Percentiles rank a stretch among this genome's conserved stretches.
Evolutionary conservation across 805 yeast genomes (phyloP).

Genomic region (Teunomyces barrocoloradensis): DNA sequence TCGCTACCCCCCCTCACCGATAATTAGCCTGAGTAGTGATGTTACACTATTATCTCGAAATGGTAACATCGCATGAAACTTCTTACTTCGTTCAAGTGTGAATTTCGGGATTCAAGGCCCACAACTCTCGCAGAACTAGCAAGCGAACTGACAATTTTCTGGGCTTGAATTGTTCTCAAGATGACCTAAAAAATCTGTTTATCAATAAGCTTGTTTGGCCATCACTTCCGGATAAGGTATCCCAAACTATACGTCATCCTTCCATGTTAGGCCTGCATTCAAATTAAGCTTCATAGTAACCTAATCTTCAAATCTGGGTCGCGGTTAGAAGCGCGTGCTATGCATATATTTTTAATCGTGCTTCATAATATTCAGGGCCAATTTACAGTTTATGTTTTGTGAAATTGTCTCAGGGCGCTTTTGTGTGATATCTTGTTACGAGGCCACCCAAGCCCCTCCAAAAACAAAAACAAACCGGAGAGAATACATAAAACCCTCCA

Average conservation of each 20-base stretch:
- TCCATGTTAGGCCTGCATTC: not conserved
- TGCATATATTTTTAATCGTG: conserved; percentile 1
- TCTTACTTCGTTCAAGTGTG: not conserved
- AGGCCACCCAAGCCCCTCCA: conserved; percentile 5
- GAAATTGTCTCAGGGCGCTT: conserved; percentile 3
- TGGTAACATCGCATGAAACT: not conserved
- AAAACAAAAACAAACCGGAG: conserved; percentile 3
- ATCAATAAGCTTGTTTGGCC: not conserved
- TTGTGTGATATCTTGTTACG: conserved; percentile 3
- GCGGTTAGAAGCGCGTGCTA: conserved; percentile 1
- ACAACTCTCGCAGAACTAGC: not conserved
- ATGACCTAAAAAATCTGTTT: not conserved
- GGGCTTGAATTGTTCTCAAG: not conserved
- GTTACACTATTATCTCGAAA: not conserved
- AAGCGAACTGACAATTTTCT: not conserved
- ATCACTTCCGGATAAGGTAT: not conserved
- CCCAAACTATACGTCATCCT: not conserved
- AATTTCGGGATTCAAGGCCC: not conserved
- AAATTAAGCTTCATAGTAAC: not conserved
- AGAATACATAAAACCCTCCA: conserved; percentile 4
- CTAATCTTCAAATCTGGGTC: conserved; percentile 3
- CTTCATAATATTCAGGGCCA: conserved; percentile 3
- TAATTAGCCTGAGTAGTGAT: not conserved
- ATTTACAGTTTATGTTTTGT: conserved; percentile 4
- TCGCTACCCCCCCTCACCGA: not conserved